Conservation (phyloP, 352 stramenopile genomes). For the Phytophthora kernoviae region DNA sequence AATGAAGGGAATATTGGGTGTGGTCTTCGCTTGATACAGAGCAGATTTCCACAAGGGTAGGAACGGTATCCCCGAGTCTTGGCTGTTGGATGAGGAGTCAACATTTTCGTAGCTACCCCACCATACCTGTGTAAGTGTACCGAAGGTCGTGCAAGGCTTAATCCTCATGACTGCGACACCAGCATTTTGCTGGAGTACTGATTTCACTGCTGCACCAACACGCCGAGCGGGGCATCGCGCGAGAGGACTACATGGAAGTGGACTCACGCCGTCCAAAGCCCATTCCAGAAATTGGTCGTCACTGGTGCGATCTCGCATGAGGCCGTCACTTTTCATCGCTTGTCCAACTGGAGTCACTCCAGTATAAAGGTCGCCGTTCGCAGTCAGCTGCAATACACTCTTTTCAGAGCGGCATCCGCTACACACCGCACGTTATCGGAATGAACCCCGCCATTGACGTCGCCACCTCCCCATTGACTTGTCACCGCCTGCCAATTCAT, state of each 20-base stretch:
- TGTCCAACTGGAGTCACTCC: conserved; percentile 42
- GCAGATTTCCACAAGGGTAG: conserved; percentile 65
- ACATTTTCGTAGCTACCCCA: conserved; percentile 49
- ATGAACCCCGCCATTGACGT: conserved; percentile 73
- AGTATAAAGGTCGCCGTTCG: conserved; percentile 58
- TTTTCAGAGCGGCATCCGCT: conserved; percentile 29
- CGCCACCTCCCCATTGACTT: conserved; percentile 59
- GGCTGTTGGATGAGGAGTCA: conserved; percentile 3
- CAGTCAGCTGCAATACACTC: conserved; percentile 45
- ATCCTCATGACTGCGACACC: conserved; percentile 57
- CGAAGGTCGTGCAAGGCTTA: conserved; percentile 56
- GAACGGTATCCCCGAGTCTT: conserved; percentile 44
- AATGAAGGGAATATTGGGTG: conserved; percentile 26
- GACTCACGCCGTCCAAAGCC: conserved; percentile 49
- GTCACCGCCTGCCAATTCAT: conserved; percentile 52
- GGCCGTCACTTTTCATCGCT: conserved; percentile 13
- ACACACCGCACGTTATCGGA: conserved; percentile 54
- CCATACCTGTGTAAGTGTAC: conserved; percentile 68
- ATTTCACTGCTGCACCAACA: conserved; percentile 62
- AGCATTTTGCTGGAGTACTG: conserved; percentile 42
- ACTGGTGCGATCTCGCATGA: conserved; percentile 33
- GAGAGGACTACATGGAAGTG: conserved; percentile 47
- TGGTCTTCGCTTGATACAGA: conserved; percentile 60
- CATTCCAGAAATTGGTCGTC: conserved; percentile 57
- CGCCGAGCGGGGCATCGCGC: conserved; percentile 46